Percentiles rank a stretch among this genome's conserved stretches.
Evolutionary conservation across 2,329 filamentous ascomycete species (phyloP).

Genomic region (Ambrosiella cleistominuta): DNA sequence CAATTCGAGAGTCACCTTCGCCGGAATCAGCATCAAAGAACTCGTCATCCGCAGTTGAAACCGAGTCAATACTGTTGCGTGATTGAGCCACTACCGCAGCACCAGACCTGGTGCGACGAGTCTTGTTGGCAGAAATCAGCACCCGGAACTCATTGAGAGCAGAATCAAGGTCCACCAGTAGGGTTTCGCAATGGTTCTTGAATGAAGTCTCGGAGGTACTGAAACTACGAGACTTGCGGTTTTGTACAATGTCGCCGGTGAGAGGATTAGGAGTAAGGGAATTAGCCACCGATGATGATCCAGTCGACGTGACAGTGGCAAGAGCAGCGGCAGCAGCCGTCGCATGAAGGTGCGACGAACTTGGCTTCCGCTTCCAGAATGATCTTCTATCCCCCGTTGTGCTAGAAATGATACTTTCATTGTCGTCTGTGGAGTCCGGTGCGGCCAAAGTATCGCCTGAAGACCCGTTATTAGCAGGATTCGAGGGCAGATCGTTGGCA

Average conservation of each 20-base stretch:
- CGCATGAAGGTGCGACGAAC: constrained; percentile 25
- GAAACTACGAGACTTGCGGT: constrained; percentile 22
- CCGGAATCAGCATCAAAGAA: constrained; percentile 84
- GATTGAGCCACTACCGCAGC: constrained; percentile 24
- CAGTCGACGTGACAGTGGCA: constrained; percentile 23
- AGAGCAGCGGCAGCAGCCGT: constrained; percentile 21
- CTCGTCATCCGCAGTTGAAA: constrained; percentile 55
- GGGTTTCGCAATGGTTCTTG: constrained; percentile 64
- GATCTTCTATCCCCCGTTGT: constrained; percentile 26
- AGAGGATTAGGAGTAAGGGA: constrained; percentile 15
- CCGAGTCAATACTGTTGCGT: constrained; percentile 60
- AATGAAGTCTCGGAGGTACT: constrained; percentile 43
- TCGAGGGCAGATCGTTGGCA: constrained; percentile 65
- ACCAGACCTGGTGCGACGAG: constrained; percentile 44
- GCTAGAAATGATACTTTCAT: constrained; percentile 4
- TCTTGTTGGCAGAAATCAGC: constrained; percentile 62
- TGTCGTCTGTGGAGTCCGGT: constrained; percentile 31
- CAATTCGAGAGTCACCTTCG: constrained; percentile 43
- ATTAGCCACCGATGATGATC: constrained; percentile 20
- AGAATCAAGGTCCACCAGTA: constrained; percentile 70
- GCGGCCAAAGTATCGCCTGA: constrained; percentile 15
- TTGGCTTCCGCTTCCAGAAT: constrained; percentile 88
- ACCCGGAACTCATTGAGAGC: constrained; percentile 69
- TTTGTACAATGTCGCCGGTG: constrained; percentile 19
- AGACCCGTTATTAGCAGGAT: constrained; percentile 28